These are phyloP conservation scores for Puccinia horiana DNA, from an alignment of 1,284 basidiomycete species.

Conservation along the genomic window DNA sequence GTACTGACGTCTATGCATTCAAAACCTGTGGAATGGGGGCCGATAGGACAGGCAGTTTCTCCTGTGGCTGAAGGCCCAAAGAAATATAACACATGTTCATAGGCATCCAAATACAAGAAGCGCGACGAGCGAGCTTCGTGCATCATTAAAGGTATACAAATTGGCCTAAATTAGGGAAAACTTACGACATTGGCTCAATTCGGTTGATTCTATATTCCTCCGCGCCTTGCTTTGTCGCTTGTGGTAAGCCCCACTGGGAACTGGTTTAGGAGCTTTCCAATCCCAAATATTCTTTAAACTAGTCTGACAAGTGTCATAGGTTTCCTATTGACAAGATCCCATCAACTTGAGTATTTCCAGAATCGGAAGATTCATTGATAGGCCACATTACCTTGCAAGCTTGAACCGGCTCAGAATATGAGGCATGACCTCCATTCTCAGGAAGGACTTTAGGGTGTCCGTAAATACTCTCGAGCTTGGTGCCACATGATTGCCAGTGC, in stretches of 20 bases:
- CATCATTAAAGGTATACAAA: neutral
- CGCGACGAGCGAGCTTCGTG: neutral
- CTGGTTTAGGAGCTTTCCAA: conserved; percentile 28
- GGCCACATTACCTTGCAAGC: conserved; percentile 8
- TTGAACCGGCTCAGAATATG: conserved; percentile 2
- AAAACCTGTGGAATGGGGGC: conserved; percentile 29
- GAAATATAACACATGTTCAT: neutral
- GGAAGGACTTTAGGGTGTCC: conserved; percentile 22
- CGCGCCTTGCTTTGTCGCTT: conserved; percentile 13
- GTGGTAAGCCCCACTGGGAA: conserved; percentile 20
- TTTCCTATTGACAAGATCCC: neutral
- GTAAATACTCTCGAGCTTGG: conserved; percentile 14
- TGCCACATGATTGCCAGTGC: conserved; percentile 26
- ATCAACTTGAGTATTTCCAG: neutral
- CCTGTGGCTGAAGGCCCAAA: neutral
- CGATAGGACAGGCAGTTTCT: conserved; percentile 43
- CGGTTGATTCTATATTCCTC: neutral
- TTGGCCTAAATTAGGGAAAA: neutral
- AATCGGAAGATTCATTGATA: neutral
- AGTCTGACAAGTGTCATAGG: conserved; percentile 23
- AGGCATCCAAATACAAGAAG: neutral
- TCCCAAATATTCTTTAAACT: conserved; percentile 28
- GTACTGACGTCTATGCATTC: conserved; percentile 47
- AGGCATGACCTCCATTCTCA: conserved; percentile 1
- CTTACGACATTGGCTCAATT: conserved; percentile 14